Conservation (phyloP, 257 asterid genomes). For the Galeopsis tetrahit region DNA sequence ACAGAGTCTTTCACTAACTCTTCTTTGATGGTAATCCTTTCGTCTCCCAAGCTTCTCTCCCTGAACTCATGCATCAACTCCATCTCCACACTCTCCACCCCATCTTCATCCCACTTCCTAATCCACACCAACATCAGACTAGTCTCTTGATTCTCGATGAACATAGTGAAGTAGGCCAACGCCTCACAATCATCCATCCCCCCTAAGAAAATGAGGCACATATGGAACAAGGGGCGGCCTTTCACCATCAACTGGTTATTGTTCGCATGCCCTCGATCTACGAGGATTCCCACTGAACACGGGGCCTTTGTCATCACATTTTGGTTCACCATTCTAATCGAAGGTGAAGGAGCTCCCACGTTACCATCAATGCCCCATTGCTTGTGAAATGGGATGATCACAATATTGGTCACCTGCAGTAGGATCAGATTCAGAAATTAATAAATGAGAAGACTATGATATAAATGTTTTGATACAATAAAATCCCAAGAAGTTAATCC, state of each 20-base stretch:
- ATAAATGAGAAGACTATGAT: background rate
- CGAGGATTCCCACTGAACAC: slow-evolving; percentile 61
- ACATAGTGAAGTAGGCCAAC: slow-evolving; percentile 43
- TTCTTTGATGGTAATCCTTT: slow-evolving; percentile 41
- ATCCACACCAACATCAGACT: slow-evolving; percentile 57
- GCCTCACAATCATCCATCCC: slow-evolving; percentile 74
- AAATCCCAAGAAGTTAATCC: background rate
- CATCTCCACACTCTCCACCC: slow-evolving; percentile 22
- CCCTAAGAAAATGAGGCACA: slow-evolving; percentile 55
- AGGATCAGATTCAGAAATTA: too few relatives aligned
- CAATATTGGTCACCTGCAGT: slow-evolving; percentile 36
- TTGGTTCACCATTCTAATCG: slow-evolving; percentile 54
- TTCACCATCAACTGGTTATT: background rate
- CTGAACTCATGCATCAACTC: slow-evolving; percentile 50
- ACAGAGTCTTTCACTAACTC: slow-evolving; percentile 64
- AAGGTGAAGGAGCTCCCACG: slow-evolving; percentile 36
- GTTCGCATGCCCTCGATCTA: slow-evolving; percentile 56
- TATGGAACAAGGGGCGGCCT: slow-evolving; percentile 21
- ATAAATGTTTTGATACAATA: background rate
- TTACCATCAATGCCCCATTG: slow-evolving; percentile 54
- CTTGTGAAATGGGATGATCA: slow-evolving; percentile 66
- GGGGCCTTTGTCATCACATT: slow-evolving; percentile 60
- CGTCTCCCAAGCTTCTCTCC: slow-evolving; percentile 37
- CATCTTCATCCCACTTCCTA: slow-evolving; percentile 26
- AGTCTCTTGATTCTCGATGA: slow-evolving; percentile 45